Percentiles rank a stretch among this genome's conserved stretches.
These are phyloP conservation scores for Avena atlantica DNA, from an alignment of 176 grass and related monocot genomes.

Conservation along the genomic window DNA sequence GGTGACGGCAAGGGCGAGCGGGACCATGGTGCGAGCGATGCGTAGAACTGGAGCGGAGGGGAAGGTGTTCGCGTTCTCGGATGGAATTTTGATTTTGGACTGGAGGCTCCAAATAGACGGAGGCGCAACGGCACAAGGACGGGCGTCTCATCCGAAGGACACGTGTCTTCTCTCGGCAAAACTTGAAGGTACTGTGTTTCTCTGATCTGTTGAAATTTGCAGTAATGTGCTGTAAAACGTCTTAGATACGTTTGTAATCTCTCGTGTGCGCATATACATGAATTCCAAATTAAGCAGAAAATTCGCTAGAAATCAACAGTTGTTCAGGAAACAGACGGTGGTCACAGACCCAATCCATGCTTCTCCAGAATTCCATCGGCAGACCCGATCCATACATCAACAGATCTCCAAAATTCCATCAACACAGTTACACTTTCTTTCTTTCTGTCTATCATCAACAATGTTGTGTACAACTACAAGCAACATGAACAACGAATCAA, in stretches of 20 bases:
- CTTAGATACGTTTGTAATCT: background rate
- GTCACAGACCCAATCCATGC: background rate
- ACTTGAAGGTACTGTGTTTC: background rate
- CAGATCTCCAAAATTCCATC: background rate
- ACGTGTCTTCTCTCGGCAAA: background rate
- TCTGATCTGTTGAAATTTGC: background rate
- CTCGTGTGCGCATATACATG: background rate
- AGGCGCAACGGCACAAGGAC: constrained; percentile 5
- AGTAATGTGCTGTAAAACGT: background rate
- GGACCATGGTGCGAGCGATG: constrained; percentile 44
- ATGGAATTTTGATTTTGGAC: constrained; percentile 29
- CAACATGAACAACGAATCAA: constrained; percentile 9
- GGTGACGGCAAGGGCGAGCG: constrained; percentile 7
- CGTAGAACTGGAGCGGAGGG: background rate
- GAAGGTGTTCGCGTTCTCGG: constrained; percentile 9
- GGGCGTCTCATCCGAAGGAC: background rate
- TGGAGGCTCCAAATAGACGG: constrained; percentile 13
- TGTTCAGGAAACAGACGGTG: background rate
- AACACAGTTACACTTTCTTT: constrained; percentile 4
- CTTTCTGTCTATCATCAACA: background rate
- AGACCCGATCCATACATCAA: background rate
- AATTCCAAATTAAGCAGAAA: background rate
- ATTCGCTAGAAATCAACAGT: background rate
- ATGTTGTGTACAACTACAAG: background rate
- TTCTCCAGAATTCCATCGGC: background rate